These are phyloP conservation scores for Trametes coccinea DNA, from an alignment of 768 basidiomycete genomes.

Conservation along the genomic window DNA sequence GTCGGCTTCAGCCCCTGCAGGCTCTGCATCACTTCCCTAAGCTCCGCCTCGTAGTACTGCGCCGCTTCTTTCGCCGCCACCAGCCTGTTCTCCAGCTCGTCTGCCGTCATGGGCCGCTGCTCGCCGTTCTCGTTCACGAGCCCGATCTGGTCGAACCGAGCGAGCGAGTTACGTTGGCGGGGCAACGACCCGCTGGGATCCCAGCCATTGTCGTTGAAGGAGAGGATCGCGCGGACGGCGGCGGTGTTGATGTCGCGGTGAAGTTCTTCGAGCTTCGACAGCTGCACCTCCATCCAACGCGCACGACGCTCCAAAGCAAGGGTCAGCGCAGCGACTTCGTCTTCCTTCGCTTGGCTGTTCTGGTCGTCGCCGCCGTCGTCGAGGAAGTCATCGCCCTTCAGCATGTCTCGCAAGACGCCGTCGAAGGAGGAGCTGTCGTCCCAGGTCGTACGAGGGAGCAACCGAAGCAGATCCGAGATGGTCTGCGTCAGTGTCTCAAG, in stretches of 20 bases:
- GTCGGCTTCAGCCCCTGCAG: slow-evolving; percentile 57
- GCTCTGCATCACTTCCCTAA: slow-evolving; percentile 73
- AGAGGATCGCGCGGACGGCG: slow-evolving; percentile 77
- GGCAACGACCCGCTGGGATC: slow-evolving; percentile 70
- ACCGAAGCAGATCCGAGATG: slow-evolving; percentile 80
- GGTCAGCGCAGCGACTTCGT: slow-evolving; percentile 83
- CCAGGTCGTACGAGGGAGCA: slow-evolving; percentile 88
- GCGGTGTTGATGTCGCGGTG: slow-evolving; percentile 91
- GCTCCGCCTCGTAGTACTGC: slow-evolving; percentile 70
- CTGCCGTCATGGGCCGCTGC: slow-evolving; percentile 55
- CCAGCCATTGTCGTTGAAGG: slow-evolving; percentile 87
- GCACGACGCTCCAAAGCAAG: slow-evolving; percentile 86
- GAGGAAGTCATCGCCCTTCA: slow-evolving; percentile 84
- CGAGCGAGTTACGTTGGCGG: slow-evolving; percentile 64
- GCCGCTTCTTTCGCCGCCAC: slow-evolving; percentile 69
- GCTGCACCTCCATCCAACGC: slow-evolving; percentile 90
- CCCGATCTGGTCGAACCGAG: slow-evolving; percentile 68
- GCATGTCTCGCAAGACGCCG: slow-evolving; percentile 82
- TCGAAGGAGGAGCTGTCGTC: slow-evolving; percentile 89
- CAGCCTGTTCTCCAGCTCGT: slow-evolving; percentile 77
- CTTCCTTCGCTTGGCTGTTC: slow-evolving; percentile 63
- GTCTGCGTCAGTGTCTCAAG: slow-evolving; percentile 88
- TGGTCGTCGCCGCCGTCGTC: slow-evolving; percentile 75
- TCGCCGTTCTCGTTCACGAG: slow-evolving; percentile 47
- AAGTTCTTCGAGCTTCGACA: slow-evolving; percentile 85